Evolutionary conservation across 2,329 filamentous ascomycete species (phyloP).

Genomic region (Colletotrichum cereale): DNA sequence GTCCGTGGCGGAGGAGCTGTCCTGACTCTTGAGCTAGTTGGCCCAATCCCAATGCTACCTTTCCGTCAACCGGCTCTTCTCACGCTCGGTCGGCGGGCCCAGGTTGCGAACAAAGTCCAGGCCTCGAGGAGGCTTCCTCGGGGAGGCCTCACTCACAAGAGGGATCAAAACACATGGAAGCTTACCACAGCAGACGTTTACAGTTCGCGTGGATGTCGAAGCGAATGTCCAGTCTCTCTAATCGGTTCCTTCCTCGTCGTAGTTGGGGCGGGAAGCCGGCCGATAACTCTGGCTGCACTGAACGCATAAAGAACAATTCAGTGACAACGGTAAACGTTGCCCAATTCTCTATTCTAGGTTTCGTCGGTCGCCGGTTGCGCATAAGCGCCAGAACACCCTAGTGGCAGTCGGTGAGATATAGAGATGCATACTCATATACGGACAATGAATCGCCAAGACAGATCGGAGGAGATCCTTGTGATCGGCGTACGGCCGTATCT

Average conservation of each 20-base stretch:
- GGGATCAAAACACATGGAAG: not conserved
- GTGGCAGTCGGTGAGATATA: not conserved
- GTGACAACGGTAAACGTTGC: not conserved
- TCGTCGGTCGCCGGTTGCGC: not conserved
- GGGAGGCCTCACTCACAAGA: not conserved
- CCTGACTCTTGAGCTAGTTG: conserved; percentile 19
- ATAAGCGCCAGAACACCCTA: not conserved
- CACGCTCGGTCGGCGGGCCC: conserved; percentile 27
- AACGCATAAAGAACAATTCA: not conserved
- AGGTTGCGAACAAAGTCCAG: conserved; percentile 11
- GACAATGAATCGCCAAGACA: conserved; percentile 27
- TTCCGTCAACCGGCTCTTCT: conserved; percentile 21
- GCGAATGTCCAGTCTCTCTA: not conserved
- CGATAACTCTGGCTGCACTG: not conserved
- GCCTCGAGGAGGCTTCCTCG: conserved; percentile 21
- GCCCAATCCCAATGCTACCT: conserved; percentile 16
- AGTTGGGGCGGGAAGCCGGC: not conserved
- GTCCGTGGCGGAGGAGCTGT: not conserved
- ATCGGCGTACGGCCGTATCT: conserved; percentile 31
- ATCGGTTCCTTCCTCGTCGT: not conserved
- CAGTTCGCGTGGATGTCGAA: not conserved
- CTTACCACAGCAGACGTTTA: not conserved
- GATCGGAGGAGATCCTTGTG: conserved; percentile 20
- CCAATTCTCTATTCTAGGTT: not conserved
- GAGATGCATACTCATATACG: not conserved